A percentile compares a stretch with the other conserved stretches of the same genome.
These are phyloP conservation scores for Chrysoporthe deuterocubensis DNA, from an alignment of 2,329 filamentous ascomycete species.

Conservation along the genomic window DNA sequence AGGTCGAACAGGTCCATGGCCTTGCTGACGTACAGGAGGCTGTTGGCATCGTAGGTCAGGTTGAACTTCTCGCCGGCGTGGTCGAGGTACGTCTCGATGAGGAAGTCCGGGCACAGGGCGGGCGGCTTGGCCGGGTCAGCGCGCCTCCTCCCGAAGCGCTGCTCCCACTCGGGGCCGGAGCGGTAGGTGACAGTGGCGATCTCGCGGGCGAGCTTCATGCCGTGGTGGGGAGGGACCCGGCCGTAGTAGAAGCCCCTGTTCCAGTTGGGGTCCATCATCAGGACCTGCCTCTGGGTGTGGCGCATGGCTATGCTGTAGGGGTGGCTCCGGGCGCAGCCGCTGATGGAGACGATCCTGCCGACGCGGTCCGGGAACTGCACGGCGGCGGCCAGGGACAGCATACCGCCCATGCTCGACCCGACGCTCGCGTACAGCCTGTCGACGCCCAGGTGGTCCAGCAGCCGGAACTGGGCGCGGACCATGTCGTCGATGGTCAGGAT, in stretches of 20 bases:
- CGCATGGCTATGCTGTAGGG: constrained; percentile 99
- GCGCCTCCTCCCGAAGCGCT: constrained; percentile 84
- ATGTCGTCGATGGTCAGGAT: constrained; percentile 97
- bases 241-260: constrained; percentile 93
- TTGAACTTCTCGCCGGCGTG: constrained; percentile 99
- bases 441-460: constrained; percentile 81
- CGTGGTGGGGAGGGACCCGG: constrained; percentile 84
- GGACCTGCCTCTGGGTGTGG: constrained; percentile 93
- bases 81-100: constrained; percentile 97
- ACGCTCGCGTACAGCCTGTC: constrained; percentile 86
- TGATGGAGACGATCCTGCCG: constrained; percentile 82
- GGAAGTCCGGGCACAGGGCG: constrained; percentile 93
- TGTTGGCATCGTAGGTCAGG: constrained; percentile 94
- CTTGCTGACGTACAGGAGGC: constrained; percentile 93
- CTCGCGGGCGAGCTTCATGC: constrained; percentile 97
- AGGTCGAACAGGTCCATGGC: constrained; percentile 99
- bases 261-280: constrained; percentile 99
- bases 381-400: constrained; percentile 91
- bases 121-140: constrained; percentile 87
- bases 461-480: constrained; percentile 91
- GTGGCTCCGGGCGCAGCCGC: constrained; percentile 90
- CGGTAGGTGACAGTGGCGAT: constrained; percentile 98
- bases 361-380: constrained; percentile 83
- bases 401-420: constrained; percentile 96
- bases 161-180: constrained; percentile 96